These are phyloP conservation scores for Elongisporangium anandrum DNA, from an alignment of 352 stramenopile genomes.

Conservation along the genomic window DNA sequence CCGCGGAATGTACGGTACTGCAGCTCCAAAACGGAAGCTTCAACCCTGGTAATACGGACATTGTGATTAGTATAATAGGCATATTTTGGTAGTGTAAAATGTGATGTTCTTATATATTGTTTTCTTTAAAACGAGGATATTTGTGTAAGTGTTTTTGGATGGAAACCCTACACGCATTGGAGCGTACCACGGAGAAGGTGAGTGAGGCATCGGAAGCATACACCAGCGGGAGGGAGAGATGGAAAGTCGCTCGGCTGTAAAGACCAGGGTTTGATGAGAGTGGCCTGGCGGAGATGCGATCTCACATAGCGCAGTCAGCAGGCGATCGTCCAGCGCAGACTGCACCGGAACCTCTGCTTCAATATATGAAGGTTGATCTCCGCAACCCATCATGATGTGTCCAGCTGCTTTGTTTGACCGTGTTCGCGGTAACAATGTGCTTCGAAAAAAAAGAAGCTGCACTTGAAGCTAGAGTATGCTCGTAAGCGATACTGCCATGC, in stretches of 20 bases:
- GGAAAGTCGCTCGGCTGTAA: background rate
- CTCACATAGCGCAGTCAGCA: background rate
- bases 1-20: background rate
- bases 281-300: background rate
- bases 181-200: background rate
- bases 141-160: background rate
- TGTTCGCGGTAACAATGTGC: background rate
- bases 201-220: background rate
- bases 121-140: background rate
- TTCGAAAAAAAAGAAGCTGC: background rate
- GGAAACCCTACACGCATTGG: background rate
- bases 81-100: too few relatives aligned
- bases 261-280: background rate
- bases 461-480: background rate
- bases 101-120: too few relatives aligned
- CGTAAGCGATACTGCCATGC: background rate
- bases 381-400: background rate
- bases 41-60: background rate
- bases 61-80: too few relatives aligned
- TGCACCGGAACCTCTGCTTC: background rate
- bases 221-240: background rate
- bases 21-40: background rate
- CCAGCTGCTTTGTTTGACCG: background rate
- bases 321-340: background rate
- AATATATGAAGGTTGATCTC: background rate